Evolutionary conservation across 352 stramenopile genomes (phyloP), one percentile per base, ranked within the genome.

Genomic region (Phytophthora sp.): DNA sequence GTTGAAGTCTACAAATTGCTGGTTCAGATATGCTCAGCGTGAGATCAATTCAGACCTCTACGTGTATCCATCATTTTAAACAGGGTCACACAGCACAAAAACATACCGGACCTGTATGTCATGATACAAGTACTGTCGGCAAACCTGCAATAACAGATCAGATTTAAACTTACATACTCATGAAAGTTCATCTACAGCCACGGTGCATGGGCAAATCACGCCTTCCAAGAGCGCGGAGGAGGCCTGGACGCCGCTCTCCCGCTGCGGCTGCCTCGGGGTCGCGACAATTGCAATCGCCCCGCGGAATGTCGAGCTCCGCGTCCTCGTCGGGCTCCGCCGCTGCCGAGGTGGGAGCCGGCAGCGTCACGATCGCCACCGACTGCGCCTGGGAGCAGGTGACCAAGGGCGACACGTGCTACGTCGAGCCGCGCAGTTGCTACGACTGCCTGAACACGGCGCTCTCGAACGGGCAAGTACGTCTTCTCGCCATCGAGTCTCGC

Each of bases 391-490:
- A 72, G 31, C 66, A 73, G 42, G 62, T 75, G 32, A 68, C 44
- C 11, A 46, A 59, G 26, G 43, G 21, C 23, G 42, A 74, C 32
- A 54, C 56, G 35, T 89, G 80, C 65, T 63, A 59, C 41, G 20
- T 85, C 4, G 20, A 79, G 69, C 80, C 80, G 30, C 80, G 80
- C 24, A 74, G 76, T 17, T 89, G 79, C 64, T 82, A 76, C 44
- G 74, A 88, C 60, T 89, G 80, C 49, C 72, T 89, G 45, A 88
- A 89, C 32, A 61, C 57, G 18, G 32, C 17, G n/a, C 66, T 82
- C 0, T 59, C 54, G 4, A 76, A 44, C 11, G 49, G 65, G 8
- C 59, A 86, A 49, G 77, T 87, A 50, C 17, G 60, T 59, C 21
- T 21, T 37, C 9, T 24, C 11, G 8, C 8, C 41, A 46, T 37